Base-by-base conservation (phyloP, 257 asterid genomes). In the Nicotiana benthamiana region DNA sequence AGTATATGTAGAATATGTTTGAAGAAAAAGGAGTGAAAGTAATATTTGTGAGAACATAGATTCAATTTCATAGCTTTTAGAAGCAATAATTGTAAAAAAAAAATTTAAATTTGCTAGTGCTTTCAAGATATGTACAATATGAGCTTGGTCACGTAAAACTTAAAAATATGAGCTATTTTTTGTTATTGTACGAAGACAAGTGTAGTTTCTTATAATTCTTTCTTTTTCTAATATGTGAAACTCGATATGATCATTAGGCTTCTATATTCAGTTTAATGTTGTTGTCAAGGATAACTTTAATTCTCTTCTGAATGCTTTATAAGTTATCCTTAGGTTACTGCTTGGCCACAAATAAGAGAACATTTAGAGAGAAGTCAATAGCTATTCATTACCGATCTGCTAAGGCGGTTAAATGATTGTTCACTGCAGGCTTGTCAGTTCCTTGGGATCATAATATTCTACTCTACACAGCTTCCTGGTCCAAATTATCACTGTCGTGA, bases 401-500 rank as follows among this genome's bases (percentile, higher is more conserved):
- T 24, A 46, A 46, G 77, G 22, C 8, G 30, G 34, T 43, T 70
- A 17, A n/a, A 40, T 70, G 34, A 40, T 43, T 43, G 57, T 43
- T 40, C 10, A 40, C 5, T 84, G 76, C 89, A 95, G 99, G 97
- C 91, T 75, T 92, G 94, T 83, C 99, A 95, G 81, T 65, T 89
- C 84, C 97, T 95, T 75, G 96, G 99, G 75, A 89, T 95, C 83
- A 80, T 95, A 26, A 93, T 97, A 34, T 95, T 95, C 89, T 95
- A 95, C 85, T 95, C 99, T 57, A 95, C 99, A 75, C 99, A 95
- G 79, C 97, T 95, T 59, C 99, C 98, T 4, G 99, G 99, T 83
- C 97, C 99, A 75, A 95, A 95, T 84, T 93, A 95, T 82, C 99
- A 95, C 78, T 95, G 99, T 67, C 97, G 98, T 20, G 99, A 93